phyloP scores from a whole-genome alignment of 169 alveolate species.

The Neospora caninum region DNA sequence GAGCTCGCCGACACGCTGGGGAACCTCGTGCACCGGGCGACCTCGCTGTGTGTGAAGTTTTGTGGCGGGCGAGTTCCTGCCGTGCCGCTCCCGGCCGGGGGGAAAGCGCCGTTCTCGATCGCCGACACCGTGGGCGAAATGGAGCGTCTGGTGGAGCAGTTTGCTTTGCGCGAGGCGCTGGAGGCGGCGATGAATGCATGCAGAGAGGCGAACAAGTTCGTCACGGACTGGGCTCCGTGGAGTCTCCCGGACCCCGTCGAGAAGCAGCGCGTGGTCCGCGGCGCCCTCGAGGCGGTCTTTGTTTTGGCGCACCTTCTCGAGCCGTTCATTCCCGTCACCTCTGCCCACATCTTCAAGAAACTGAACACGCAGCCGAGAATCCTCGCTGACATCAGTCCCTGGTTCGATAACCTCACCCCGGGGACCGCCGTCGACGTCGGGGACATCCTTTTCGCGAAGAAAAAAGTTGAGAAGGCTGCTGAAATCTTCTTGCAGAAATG shows the following conservation, averaged over 20 bases:
- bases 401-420: constrained; percentile 61
- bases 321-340: constrained; percentile 86
- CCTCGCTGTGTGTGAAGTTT: constrained; percentile 62
- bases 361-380: constrained; percentile 75
- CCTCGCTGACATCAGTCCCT: constrained; percentile 31
- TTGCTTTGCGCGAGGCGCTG: constrained; percentile 75
- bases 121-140: not conserved
- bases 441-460: constrained; percentile 8
- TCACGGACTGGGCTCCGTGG: constrained; percentile 92
- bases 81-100: constrained; percentile 17
- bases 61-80: constrained; percentile 60
- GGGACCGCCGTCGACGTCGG: constrained; percentile 61
- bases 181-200: constrained; percentile 80
- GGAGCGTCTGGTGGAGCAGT: not conserved
- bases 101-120: constrained; percentile 19
- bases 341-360: constrained; percentile 80
- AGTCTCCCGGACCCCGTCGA: constrained; percentile 24
- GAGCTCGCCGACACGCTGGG: constrained; percentile 71
- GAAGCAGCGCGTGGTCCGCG: constrained; percentile 77
- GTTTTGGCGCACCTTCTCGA: constrained; percentile 86
- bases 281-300: constrained; percentile 89
- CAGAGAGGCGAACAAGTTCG: constrained; percentile 83
- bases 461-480: not conserved
- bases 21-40: constrained; percentile 81
- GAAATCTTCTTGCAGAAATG: constrained; percentile 17